Evolutionary conservation across 2,329 filamentous ascomycete genomes (phyloP).

Genomic region (Penicillium janthinellum): DNA sequence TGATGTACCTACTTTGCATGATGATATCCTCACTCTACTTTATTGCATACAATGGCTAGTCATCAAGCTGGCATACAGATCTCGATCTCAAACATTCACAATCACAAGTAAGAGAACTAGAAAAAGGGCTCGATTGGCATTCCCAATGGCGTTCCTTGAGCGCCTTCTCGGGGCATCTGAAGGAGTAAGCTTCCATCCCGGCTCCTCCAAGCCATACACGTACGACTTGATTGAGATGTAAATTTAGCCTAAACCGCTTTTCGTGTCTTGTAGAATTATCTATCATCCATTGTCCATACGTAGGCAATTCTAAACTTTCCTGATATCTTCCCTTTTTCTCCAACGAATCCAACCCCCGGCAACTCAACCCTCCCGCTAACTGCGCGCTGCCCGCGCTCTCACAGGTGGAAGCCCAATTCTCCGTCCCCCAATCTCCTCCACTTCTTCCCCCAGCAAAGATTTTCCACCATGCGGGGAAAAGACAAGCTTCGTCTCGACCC

Average conservation of each 20-base stretch:
- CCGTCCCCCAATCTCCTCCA: conserved; percentile 10
- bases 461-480: conserved; percentile 15
- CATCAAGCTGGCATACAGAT: neutral
- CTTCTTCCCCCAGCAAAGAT: conserved; percentile 14
- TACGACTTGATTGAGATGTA: neutral
- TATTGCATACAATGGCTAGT: neutral
- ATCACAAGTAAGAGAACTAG: too few species aligned
- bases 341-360: neutral
- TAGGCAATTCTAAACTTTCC: neutral
- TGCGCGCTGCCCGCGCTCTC: neutral
- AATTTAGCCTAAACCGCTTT: neutral
- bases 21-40: neutral
- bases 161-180: neutral
- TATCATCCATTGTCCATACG: neutral
- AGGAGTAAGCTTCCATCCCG: too few species aligned
- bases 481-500: conserved; percentile 18
- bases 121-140: neutral
- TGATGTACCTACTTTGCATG: neutral
- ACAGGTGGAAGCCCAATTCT: conserved; percentile 31
- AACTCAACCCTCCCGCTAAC: neutral
- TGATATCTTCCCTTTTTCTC: neutral
- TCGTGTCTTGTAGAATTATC: neutral
- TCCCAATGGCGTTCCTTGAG: neutral
- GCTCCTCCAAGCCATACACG: too few species aligned
- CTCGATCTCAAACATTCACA: too few species aligned